Evolutionary conservation across 148 eudicot genomes (phyloP), one percentile per base, ranked within the genome.

Genomic region (Spergularia bocconei): DNA sequence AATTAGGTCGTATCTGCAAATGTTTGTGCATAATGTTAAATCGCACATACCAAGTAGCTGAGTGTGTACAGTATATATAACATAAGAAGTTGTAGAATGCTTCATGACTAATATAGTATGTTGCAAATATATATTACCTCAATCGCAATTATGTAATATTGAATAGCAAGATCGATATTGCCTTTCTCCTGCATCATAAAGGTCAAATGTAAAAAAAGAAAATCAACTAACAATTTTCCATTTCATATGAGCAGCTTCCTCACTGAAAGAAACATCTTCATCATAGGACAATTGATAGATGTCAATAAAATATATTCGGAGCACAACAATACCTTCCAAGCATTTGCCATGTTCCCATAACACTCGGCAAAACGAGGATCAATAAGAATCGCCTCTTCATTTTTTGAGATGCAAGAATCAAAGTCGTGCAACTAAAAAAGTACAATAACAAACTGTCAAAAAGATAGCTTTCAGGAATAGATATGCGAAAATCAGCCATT

Each of bases 271-370:
- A 15, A 53, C 17, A 29, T 38, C 44, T 19, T 21, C 4, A 68
- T 7, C 19, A 70, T 55, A 41, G 13, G 63, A 65, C 25, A 78
- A 63, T 16, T 57, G 12, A 41, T 65, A 36, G 39, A 58, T 15
- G 53, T 5, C 75, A 58, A 36, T 0, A 15, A 25, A 11, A 11
- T 23, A 67, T 14, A 74, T 11, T 21, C 10, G 56, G 53, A 63
- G 19, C 69, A 7, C 13, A 33, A n/a, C 38, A 63, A 62, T 82
- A 95, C 98, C 98, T 95, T 92, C 93, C 88, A 92, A 67, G 98
- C 98, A 87, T 95, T 95, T 52, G 96, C 98, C 96, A 95, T 87
- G 81, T 95, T 95, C 44, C 98, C 98, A 76, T 90, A 92, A 84
- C 98, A 92, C 86, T 95, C 97, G 2, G 96, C 97, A 76, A 95